Evolutionary conservation across 768 basidiomycete genomes (phyloP).

Genomic region (Suillus alpinus): DNA sequence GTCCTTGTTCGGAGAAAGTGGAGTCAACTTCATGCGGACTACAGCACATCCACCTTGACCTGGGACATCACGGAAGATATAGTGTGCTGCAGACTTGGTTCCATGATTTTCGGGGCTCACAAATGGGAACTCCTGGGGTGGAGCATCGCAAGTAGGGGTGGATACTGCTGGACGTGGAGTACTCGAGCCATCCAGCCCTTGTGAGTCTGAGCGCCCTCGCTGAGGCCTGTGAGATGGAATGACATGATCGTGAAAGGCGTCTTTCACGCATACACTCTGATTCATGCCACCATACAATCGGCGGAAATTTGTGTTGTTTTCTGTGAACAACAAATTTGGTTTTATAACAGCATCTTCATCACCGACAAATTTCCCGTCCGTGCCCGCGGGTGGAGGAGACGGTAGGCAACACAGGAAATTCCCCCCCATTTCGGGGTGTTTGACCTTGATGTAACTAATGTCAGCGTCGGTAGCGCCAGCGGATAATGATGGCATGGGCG

Average conservation of each 20-base stretch:
- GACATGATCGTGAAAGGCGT: conserved; percentile 98
- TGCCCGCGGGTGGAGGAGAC: conserved; percentile 86
- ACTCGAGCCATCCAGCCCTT: neutral
- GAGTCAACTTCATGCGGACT: conserved; percentile 90
- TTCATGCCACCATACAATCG: conserved; percentile 90
- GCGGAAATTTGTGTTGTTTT: conserved; percentile 95
- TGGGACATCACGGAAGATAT: conserved; percentile 82
- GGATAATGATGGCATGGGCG: conserved; percentile 59
- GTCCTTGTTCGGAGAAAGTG: conserved; percentile 70
- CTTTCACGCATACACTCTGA: conserved; percentile 81
- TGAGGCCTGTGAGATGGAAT: conserved; percentile 75
- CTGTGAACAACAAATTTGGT: conserved; percentile 90
- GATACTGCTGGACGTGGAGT: conserved; percentile 1
- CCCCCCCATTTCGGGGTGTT: conserved; percentile 72
- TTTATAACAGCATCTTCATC: conserved; percentile 61
- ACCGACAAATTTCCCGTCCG: conserved; percentile 58
- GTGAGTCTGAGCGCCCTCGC: conserved; percentile 18
- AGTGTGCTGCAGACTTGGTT: conserved; percentile 94
- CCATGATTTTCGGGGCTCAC: conserved; percentile 86
- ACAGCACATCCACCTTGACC: conserved; percentile 92
- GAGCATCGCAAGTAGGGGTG: neutral
- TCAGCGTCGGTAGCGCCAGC: conserved; percentile 49
- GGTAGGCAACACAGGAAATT: conserved; percentile 86
- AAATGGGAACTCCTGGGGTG: conserved; percentile 35
- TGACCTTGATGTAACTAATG: conserved; percentile 62